Base-by-base conservation (phyloP, 805 yeast genomes). In the Wickerhamomyces hampshirensis region DNA sequence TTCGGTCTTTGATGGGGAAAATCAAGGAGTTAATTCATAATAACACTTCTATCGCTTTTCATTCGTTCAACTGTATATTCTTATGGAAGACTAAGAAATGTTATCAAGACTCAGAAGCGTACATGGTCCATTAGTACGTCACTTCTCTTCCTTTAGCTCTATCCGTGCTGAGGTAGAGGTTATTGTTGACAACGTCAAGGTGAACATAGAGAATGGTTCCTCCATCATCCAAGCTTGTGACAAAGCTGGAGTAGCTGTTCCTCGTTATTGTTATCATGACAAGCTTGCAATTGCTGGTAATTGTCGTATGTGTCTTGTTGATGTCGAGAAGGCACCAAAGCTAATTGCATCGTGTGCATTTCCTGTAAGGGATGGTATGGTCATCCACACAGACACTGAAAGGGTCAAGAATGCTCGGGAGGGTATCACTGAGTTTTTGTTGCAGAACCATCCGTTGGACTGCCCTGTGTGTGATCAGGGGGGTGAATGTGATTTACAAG, bases 391-490 rank as follows among this genome's bases (percentile, higher is more conserved):
- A 34, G 74, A 80, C 58, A 66, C 81, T 27, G 91, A 82, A 49
- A 76, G 86, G 56, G 84, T 84, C 45, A 80, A 75, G 61, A 77
- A 81, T 61, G 86, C 89, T 31, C 75, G 95, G 58, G 95, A 85
- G 63, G 91, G 91, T 58, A 93, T 85, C 51, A 86, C 94, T 30
- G 95, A 86, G 64, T 83, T 85, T 80, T 66, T 85, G 44, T 71
- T 85, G 46, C 86, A 85, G 49, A 86, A 86, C 69, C 95, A 85
- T 67, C 95, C 95, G 16, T 71, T 85, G 56, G 95, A 86, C 66
- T 85, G 95, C 65, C 95, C 95, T 17, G 82, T 85, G 38, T 85
- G 95, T 63, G 95, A 85, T 65, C 95, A 85, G 65, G 95, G 95
- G 64, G 95, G 95, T 47, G 95, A 85, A 62, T 85, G 95, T 69